Evolutionary conservation across 202 grass and related monocot genomes (phyloP), one percentile per base, ranked within the genome.

Genomic region (Eragrostis tef): DNA sequence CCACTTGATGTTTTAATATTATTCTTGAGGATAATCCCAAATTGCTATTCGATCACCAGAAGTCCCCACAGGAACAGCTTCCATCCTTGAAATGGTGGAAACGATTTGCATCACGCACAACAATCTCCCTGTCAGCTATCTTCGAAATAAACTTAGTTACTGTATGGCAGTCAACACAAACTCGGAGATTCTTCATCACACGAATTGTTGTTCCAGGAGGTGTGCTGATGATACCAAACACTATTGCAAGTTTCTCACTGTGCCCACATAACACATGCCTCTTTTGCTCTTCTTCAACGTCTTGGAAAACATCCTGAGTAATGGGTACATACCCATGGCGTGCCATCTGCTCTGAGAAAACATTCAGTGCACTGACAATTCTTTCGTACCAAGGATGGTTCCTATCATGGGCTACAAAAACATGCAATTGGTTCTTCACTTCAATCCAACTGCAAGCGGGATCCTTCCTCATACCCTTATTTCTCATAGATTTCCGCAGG

Each of bases 361-460:
- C 41, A 85, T 89, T 80, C 48, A 94, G 46, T 75, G 91, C 88
- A 57, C 70, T 63, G 53, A 79, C 56, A 67, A 94, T 91, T 73
- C 82, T 86, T 27, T 82, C 45, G 59, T 91, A 91, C 80, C 80
- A 87, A 70, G 91, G 91, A 74, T 94, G 91, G 56, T 86, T 89
- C 31, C 73, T 91, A 79, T 91, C 88, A 82, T 94, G 88, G 67
- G 91, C 86, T 45, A 89, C 73, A 75, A 94, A 94, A 54, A 86
- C 69, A 68, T 94, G 86, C 27, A 84, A 15, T 57, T 79, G 81
- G 78, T 79, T 94, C 84, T 87, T 86, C 47, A 94, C 67, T 82
- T 94, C 91, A 56, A 94, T 91, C 91, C 91, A 94, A 73, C 91
- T 94, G 82, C 88, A 94, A 79, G 88, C 88, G 34, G 88, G 88